Evolutionary conservation across 2,329 filamentous ascomycete genomes (phyloP).

Genomic region (Penicillium palitans): DNA sequence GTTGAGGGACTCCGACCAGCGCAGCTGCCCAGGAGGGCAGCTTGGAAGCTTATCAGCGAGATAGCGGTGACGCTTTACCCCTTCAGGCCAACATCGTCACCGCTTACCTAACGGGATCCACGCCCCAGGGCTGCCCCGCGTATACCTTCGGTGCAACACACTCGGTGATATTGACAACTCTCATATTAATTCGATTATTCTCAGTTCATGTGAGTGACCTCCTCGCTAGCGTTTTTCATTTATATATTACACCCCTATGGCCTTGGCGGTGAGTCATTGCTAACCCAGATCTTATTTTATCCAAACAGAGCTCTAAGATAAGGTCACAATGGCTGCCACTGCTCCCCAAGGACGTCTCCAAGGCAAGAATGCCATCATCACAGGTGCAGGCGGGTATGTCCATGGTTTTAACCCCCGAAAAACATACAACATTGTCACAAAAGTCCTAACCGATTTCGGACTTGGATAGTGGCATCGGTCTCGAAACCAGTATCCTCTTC

Average conservation of each 20-base stretch:
- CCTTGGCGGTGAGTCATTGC: not conserved
- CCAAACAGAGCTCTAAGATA: slow-evolving; percentile 7
- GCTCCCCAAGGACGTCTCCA: slow-evolving; percentile 44
- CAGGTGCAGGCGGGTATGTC: slow-evolving; percentile 75
- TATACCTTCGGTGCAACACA: slow-evolving; percentile 14
- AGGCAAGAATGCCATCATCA: slow-evolving; percentile 73
- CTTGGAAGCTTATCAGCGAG: slow-evolving; percentile 9
- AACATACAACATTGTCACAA: not conserved
- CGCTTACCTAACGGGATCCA: slow-evolving; percentile 20
- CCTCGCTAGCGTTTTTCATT: not conserved
- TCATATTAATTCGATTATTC: slow-evolving; percentile 4
- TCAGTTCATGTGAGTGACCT: slow-evolving; percentile 1
- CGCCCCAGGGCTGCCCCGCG: slow-evolving; percentile 15
- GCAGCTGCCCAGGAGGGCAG: not conserved
- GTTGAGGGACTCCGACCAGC: not conserved
- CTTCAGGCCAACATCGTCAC: slow-evolving; percentile 13
- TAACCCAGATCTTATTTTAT: slow-evolving; percentile 2
- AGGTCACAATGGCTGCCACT: slow-evolving; percentile 15
- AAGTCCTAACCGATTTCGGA: not conserved
- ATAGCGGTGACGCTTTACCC: slow-evolving; percentile 8
- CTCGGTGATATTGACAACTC: not conserved
- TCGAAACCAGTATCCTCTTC: slow-evolving; percentile 89
- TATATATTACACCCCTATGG: not conserved
- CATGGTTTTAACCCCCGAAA: slow-evolving; percentile 15
- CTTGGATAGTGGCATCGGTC: slow-evolving; percentile 71